Evolutionary conservation across 2,329 filamentous ascomycete genomes (phyloP), one percentile per base, ranked within the genome.

Genomic region (Fusarium subglutinans): DNA sequence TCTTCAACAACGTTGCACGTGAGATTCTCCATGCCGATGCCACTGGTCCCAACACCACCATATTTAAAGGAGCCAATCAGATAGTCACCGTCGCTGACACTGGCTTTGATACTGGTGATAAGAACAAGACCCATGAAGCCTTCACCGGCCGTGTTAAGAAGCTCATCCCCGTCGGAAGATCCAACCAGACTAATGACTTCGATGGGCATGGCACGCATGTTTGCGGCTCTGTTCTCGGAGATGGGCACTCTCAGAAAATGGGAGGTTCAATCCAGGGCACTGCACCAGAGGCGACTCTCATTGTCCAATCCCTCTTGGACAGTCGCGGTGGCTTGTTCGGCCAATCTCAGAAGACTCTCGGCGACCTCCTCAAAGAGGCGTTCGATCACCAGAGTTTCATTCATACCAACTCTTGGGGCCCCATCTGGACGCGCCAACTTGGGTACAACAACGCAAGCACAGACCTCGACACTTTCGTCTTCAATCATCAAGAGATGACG

Each of bases 381-480:
- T 0, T 43, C 3, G 26, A 55, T 14, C 8, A 55, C 24, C 2
- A 55, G 37, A 24, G 20, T 8, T 55, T 55, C 37, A 55, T 59
- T 1, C 44, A 59, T 11, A 59, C 24, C 20, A 51, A 59, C 18
- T 59, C 56, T 0, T 59, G 44, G 44, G 56, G 56, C 1, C 44
- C 30, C 1, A 1, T 10, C 1, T 59, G 24, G 53, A 43, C 2
- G 2, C 26, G 26, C 6, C 44, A 59, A 14, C 13, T 28, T 8
- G 2, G 0, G 0, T 59, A 59, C 2, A 51, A 37, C 11, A 24
- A 13, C 6, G 44, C 30, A 0, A 37, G 43, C 11, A 0, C 0
- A 7, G 40, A 28, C 13, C 24, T 50, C 1, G 44, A 59, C 11
- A 22, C 6, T 9, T 50, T 50, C 1, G 37, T 55, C 3, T 41